Evolutionary conservation across 78 protist genomes (phyloP), one percentile per base, ranked within the genome.

Genomic region (Capsaspora owczarzaki): DNA sequence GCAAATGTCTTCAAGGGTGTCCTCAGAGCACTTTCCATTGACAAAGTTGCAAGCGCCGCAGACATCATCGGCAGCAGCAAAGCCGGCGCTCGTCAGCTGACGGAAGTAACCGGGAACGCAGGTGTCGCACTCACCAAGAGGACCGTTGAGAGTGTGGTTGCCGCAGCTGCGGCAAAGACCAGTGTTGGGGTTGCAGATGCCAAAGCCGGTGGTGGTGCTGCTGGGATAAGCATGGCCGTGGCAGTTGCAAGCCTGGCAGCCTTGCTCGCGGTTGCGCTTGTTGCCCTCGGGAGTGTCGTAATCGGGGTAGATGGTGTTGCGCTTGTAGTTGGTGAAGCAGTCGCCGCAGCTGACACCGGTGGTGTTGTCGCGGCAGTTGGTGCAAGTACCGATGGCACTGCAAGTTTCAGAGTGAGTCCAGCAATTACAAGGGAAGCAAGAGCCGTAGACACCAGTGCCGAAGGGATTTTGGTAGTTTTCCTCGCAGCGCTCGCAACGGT

Each of bases 311-410:
- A 20, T 41, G 72, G 56, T 49, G 69, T 27, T 16, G 31, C 69
- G 37, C 12, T 29, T 35, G 72, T 29, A 19, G 35, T 29, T 33
- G 4, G 40, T 41, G 42, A 33, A 33, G 72, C 72, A 63, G n/a
- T 2, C 12, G 41, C 72, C 72, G 20, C 43, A 8, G 33, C 23
- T 35, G 43, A 63, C 72, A 35, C 33, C 72, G 41, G 20, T 33
- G 33, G 72, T 63, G 72, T 63, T 63, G 72, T 63, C 72, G 19
- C 38, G 42, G 72, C 72, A 63, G 38, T 41, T 41, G 72, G 33
- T 35, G 72, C 72, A 63, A 14, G 4, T 4, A 25, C 72, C 72
- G 20, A 35, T 4, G 43, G 2, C 8, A 41, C 41, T 63, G 72
- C 72, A 63, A 20, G 72, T 63, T 23, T 35, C 27, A 35, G 72